phyloP scores from a whole-genome alignment of 163 green algal genomes.

The Scenedesmus sp. region DNA sequence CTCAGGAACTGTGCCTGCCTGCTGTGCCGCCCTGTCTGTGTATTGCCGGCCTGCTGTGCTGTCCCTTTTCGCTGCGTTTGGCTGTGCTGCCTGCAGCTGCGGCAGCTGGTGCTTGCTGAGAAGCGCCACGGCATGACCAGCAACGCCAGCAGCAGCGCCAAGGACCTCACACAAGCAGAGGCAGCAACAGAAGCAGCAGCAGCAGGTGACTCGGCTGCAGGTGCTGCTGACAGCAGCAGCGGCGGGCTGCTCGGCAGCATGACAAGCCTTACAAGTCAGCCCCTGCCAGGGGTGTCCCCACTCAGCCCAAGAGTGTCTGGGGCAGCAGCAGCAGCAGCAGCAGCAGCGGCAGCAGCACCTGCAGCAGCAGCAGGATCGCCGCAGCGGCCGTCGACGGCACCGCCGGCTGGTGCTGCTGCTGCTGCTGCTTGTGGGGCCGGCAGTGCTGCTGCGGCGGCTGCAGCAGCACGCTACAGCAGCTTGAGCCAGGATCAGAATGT shows the following conservation, averaged over 20 bases:
- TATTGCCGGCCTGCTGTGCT: not conserved
- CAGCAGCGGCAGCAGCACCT: not conserved
- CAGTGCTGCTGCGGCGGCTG: not conserved
- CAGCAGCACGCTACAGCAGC: constrained; percentile 46
- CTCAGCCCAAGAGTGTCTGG: not conserved
- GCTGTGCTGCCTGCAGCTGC: not conserved
- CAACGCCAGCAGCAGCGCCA: constrained; percentile 33
- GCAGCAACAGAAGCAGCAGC: constrained; percentile 21
- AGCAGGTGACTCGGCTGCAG: not conserved
- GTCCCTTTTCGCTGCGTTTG: not conserved
- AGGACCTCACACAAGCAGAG: constrained; percentile 11
- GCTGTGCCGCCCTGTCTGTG: not conserved
- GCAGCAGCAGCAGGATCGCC: not conserved
- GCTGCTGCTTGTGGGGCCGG: not conserved
- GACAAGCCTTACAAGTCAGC: not conserved
- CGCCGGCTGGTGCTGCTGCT: constrained; percentile 13
- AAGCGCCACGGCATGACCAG: constrained; percentile 8
- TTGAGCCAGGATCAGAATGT: constrained; percentile 29
- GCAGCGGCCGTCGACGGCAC: constrained; percentile 26
- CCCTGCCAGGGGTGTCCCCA: not conserved
- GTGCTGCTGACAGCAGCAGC: constrained; percentile 9
- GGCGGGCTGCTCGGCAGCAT: constrained; percentile 3
- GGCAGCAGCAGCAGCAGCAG: no score
- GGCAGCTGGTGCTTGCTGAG: constrained; percentile 32
- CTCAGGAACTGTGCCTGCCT: not conserved